A percentile compares a stretch with the other conserved stretches of the same genome.
These are phyloP conservation scores for Biscogniauxia mediterranea DNA, from an alignment of 2,329 filamentous ascomycete species.

Conservation along the genomic window DNA sequence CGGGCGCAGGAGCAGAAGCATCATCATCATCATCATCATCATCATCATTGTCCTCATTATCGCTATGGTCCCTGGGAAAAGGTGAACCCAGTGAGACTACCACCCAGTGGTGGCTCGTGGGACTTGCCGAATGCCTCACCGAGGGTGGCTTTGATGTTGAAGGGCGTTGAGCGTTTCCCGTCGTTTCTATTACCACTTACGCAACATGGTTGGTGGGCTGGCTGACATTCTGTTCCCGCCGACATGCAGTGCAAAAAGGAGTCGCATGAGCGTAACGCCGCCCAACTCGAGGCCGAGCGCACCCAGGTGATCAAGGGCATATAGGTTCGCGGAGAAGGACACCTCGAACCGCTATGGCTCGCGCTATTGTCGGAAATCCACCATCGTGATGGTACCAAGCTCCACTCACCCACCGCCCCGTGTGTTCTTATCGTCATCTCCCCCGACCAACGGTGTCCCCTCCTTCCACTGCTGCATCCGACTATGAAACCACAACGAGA, in stretches of 20 bases:
- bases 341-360: not conserved
- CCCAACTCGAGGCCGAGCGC: conserved; percentile 87
- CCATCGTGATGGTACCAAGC: not conserved
- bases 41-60: conserved; percentile 5
- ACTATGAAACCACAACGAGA: not conserved
- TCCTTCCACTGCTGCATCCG: not conserved
- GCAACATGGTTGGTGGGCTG: not conserved
- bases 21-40: not conserved
- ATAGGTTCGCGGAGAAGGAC: conserved; percentile 42
- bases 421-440: not conserved
- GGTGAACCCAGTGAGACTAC: conserved; percentile 4
- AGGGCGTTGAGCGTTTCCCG: conserved; percentile 13
- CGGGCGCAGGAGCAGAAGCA: too few relatives aligned
- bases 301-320: conserved; percentile 93
- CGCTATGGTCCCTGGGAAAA: conserved; percentile 16
- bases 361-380: not conserved
- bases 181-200: not conserved
- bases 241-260: conserved; percentile 82
- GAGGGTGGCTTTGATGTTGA: conserved; percentile 24
- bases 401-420: not conserved
- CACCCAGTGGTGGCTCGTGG: conserved; percentile 42
- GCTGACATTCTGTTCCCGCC: conserved; percentile 31
- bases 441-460: not conserved
- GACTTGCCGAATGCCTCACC: conserved; percentile 36
- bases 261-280: conserved; percentile 89